Evolutionary conservation across 371 early-diverging fungal genomes (phyloP), one percentile per base, ranked within the genome.

Genomic region (Mortierella sp.): DNA sequence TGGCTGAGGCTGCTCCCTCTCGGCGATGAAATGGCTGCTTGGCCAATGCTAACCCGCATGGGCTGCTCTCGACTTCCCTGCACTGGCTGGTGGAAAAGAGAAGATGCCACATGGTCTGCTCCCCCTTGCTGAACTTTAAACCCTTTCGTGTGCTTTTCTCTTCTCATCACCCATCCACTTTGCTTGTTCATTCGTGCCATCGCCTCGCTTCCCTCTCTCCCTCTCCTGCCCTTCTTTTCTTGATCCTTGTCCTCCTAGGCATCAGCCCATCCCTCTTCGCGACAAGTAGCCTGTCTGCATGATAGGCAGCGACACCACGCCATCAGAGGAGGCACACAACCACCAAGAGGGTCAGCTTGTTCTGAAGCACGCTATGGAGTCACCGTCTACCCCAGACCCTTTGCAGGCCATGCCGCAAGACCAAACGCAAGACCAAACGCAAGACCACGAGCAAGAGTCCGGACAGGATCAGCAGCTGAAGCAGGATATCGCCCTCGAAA

Each of bases 301-400:
- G 73, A 61, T 67, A 57, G 73, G 73, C 57, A 50, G 49, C 50
- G 58, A 44, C 54, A 54, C 43, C 40, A 34, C 7, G 10, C 34
- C 10, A 10, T 10, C 34, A 10, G 13, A 27, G 41, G 34, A 21
- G 29, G 24, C 49, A 43, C 43, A 24, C 27, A 49, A 45, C 39
- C 34, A 21, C 16, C 46, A 37, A 39, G 47, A 22, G 48, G 24
- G 37, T 7, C 27, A 34, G 7, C 22, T 13, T 53, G 29, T 28
- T n/a, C 50, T 7, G 10, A 27, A 49, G 16, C 14, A 2, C 4
- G 17, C 50, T 39, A 60, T 50, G 60, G 31, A 51, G 5, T 52
- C 60, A 13, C 37, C 40, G 24, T 52, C 59, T 19, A 39, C 27
- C 19, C 31, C 39, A 6, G 59, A 59, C 43, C 51, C 59, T 21